phyloP scores from a whole-genome alignment of 2,329 filamentous ascomycete genomes.

The Fusarium illudens region DNA sequence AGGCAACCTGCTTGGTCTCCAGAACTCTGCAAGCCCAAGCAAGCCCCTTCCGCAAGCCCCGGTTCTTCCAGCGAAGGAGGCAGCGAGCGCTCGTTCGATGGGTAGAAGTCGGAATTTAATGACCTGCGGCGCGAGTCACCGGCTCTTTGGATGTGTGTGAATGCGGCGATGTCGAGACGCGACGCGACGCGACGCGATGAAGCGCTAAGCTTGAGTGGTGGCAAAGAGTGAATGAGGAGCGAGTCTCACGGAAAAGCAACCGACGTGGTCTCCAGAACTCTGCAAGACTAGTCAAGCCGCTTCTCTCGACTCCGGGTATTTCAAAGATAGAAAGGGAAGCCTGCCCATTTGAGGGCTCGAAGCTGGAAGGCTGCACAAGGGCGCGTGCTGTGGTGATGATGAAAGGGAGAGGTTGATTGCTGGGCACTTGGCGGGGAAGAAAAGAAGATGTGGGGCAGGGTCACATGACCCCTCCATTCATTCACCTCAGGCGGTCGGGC shows the following conservation, averaged over 20 bases:
- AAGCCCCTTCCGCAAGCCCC: slow-evolving; percentile 9
- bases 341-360: neutral
- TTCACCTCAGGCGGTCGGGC: neutral
- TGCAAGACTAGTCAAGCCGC: neutral
- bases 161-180: neutral
- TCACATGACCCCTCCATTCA: neutral
- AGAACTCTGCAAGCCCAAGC: slow-evolving; percentile 13
- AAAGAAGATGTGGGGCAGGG: neutral
- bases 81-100: neutral
- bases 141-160: neutral
- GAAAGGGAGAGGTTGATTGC: neutral
- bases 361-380: neutral
- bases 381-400: neutral
- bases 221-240: neutral
- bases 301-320: neutral
- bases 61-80: slow-evolving; percentile 13
- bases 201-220: neutral
- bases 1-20: slow-evolving; percentile 6
- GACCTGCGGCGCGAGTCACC: slow-evolving; percentile 5
- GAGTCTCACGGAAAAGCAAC: neutral
- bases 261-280: neutral
- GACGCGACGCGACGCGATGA: neutral
- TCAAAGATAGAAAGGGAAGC: neutral
- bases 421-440: neutral
- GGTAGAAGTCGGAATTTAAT: slow-evolving; percentile 11